Evolutionary conservation across 1,284 basidiomycete genomes (phyloP).

Genomic region (Trametes polyzona): DNA sequence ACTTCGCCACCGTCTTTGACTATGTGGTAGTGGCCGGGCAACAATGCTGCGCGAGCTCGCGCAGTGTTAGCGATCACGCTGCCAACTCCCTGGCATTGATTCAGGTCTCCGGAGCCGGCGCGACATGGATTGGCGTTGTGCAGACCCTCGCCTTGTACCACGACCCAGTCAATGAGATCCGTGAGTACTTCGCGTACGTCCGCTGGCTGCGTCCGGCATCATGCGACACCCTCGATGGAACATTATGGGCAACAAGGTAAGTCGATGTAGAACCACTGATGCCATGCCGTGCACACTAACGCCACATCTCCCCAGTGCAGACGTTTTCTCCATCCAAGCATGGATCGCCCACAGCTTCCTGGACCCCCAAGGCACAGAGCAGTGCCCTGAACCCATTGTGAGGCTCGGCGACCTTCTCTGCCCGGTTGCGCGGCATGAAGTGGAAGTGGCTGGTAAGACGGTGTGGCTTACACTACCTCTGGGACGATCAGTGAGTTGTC

Average conservation of each 20-base stretch:
- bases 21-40: constrained; percentile 25
- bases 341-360: not conserved
- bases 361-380: not conserved
- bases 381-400: not conserved
- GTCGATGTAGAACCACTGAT: not conserved
- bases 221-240: not conserved
- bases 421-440: not conserved
- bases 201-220: not conserved
- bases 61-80: constrained; percentile 25
- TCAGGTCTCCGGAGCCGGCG: not conserved
- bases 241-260: not conserved
- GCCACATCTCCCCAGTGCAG: not conserved
- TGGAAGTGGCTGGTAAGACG: not conserved
- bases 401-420: not conserved
- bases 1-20: constrained; percentile 26
- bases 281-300: too few species aligned
- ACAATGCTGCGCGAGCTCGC: too few species aligned
- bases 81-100: constrained; percentile 13
- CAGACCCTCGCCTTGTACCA: not conserved
- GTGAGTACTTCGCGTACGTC: not conserved
- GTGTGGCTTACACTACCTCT: not conserved
- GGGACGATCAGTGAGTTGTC: not conserved
- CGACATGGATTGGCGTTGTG: not conserved
- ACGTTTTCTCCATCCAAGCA: not conserved
- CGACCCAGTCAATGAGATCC: not conserved